A percentile compares a stretch with the other conserved stretches of the same genome.
phyloP scores from a whole-genome alignment of 2,329 filamentous ascomycete genomes.

The Penicillium sp. region DNA sequence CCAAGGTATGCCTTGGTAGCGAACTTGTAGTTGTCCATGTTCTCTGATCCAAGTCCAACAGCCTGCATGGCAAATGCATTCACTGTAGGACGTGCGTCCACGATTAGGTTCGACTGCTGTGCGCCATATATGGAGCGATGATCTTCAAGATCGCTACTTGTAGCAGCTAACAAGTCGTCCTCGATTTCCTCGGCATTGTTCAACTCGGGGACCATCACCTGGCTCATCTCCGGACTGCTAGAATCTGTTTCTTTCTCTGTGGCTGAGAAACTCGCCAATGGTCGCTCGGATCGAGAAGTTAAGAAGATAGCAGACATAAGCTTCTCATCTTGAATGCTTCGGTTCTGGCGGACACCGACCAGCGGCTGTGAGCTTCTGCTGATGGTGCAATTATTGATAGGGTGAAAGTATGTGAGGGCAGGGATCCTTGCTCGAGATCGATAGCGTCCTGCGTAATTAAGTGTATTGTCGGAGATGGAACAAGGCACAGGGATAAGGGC shows the following conservation, averaged over 20 bases:
- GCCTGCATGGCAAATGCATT: conserved; percentile 95
- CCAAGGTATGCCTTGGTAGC: conserved; percentile 88
- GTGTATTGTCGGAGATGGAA: conserved; percentile 90
- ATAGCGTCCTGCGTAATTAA: conserved; percentile 89
- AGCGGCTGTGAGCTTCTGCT: conserved; percentile 91
- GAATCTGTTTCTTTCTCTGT: conserved; percentile 43
- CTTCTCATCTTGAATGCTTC: conserved; percentile 93
- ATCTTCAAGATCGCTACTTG: conserved; percentile 58
- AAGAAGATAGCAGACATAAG: conserved; percentile 90
- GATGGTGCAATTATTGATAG: conserved; percentile 94
- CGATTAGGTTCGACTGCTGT: conserved; percentile 89
- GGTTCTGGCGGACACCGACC: conserved; percentile 79
- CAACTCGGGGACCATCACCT: conserved; percentile 50
- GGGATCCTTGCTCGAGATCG: conserved; percentile 87
- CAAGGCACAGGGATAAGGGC: conserved; percentile 78
- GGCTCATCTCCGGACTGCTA: conserved; percentile 43
- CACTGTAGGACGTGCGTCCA: conserved; percentile 89
- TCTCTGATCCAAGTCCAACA: conserved; percentile 88
- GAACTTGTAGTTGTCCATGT: conserved; percentile 95
- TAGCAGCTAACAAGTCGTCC: conserved; percentile 61
- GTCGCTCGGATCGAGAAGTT: conserved; percentile 56
- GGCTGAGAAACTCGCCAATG: conserved; percentile 40
- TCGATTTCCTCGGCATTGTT: conserved; percentile 65
- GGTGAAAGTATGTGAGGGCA: conserved; percentile 88
- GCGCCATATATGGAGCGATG: conserved; percentile 77